Evolutionary conservation across 768 basidiomycete species (phyloP).

Genomic region (Lactifluus hygrophoroides): DNA sequence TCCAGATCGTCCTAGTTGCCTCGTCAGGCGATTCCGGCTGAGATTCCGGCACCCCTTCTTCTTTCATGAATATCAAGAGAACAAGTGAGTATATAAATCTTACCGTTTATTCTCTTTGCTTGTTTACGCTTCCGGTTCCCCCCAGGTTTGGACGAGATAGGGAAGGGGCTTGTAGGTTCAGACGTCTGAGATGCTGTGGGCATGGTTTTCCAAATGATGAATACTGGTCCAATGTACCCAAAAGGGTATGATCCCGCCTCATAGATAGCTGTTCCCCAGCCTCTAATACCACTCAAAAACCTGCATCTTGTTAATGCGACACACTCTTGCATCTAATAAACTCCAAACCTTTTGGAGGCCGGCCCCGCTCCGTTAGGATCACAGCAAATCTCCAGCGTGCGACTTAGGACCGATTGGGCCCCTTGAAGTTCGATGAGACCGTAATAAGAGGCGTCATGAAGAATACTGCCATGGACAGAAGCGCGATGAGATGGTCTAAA

Average conservation of each 20-base stretch:
- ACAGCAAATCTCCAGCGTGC: slow-evolving; percentile 45
- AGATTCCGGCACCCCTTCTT: slow-evolving; percentile 26
- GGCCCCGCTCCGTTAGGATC: slow-evolving; percentile 56
- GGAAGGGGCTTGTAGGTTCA: background rate
- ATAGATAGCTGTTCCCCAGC: slow-evolving; percentile 62
- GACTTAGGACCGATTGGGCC: slow-evolving; percentile 43
- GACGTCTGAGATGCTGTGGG: background rate
- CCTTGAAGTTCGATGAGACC: slow-evolving; percentile 69
- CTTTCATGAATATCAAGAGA: background rate
- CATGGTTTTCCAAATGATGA: slow-evolving; percentile 63
- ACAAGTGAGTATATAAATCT: background rate
- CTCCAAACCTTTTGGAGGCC: slow-evolving; percentile 48
- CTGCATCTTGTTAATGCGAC: slow-evolving; percentile 31
- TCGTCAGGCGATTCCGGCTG: slow-evolving; percentile 9
- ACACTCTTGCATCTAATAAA: background rate
- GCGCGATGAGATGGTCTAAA: slow-evolving; percentile 91
- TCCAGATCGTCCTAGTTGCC: slow-evolving; percentile 51
- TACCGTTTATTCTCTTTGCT: slow-evolving; percentile 2
- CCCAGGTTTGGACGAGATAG: slow-evolving; percentile 13
- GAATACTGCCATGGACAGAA: slow-evolving; percentile 70
- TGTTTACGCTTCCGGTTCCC: slow-evolving; percentile 27
- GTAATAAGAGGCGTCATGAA: slow-evolving; percentile 87
- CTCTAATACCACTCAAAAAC: slow-evolving; percentile 55
- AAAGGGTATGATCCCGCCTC: slow-evolving; percentile 54
- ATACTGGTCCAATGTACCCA: slow-evolving; percentile 58